These are phyloP conservation scores for Wickerhamiella kurtzmanii DNA, from an alignment of 805 yeast species.

Conservation along the genomic window DNA sequence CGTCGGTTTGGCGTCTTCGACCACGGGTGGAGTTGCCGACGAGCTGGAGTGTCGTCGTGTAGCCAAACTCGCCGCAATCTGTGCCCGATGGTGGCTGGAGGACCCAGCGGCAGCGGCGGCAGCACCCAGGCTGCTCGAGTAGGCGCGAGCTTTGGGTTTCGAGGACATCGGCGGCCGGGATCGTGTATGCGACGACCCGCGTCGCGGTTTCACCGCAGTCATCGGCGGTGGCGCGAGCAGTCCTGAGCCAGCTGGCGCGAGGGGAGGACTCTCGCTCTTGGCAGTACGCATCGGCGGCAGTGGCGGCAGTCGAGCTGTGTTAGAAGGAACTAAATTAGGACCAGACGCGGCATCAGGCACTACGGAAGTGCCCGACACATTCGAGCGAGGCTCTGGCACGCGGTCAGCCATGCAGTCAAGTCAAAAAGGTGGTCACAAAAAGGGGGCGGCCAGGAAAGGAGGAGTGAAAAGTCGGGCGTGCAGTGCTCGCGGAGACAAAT, in stretches of 20 bases:
- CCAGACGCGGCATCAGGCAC: too few relatives aligned
- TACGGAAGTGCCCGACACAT: too few relatives aligned
- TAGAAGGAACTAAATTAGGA: too few relatives aligned
- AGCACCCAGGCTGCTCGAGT: not conserved
- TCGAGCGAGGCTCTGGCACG: too few relatives aligned
- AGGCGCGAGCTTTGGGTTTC: conserved; percentile 1
- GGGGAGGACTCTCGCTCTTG: conserved; percentile 10
- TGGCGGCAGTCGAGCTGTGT: not conserved
- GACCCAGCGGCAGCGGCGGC: not conserved
- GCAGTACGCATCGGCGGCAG: conserved; percentile 1
- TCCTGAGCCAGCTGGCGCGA: conserved; percentile 12
- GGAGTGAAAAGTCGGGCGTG: not conserved
- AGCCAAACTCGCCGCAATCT: not conserved
- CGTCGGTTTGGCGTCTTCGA: not conserved
- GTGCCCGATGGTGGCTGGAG: not conserved
- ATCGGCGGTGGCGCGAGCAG: conserved; percentile 6
- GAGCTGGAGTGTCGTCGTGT: not conserved
- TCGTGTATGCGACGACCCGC: conserved; percentile 8
- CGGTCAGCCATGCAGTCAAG: too few relatives aligned
- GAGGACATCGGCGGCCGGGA: not conserved
- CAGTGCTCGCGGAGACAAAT: not conserved
- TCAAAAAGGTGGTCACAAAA: too few relatives aligned
- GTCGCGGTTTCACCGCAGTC: conserved; percentile 14
- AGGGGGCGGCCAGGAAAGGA: not conserved
- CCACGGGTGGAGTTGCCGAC: not conserved